These are phyloP conservation scores for Brassica hybrid DNA, from an alignment of 441 rosid genomes.

Conservation along the genomic window DNA sequence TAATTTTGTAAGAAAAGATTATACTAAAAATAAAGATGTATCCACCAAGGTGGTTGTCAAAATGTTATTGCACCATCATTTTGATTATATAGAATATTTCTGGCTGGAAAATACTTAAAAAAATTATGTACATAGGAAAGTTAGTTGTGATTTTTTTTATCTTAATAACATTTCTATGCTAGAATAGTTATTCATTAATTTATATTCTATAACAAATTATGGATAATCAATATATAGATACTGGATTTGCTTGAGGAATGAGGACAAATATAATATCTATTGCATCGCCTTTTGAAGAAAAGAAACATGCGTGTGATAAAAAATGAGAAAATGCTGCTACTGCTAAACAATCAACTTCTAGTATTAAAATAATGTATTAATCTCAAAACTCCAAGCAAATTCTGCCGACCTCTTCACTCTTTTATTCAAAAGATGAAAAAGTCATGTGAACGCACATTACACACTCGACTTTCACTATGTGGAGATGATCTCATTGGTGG, in stretches of 20 bases:
- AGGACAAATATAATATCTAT: background rate
- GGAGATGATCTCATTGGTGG: background rate
- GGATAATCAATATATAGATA: background rate
- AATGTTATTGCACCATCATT: background rate
- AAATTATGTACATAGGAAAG: no score
- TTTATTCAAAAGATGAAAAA: constrained; percentile 3
- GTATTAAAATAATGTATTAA: background rate
- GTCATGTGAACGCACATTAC: background rate
- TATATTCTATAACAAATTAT: background rate
- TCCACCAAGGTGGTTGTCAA: background rate
- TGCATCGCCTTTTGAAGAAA: background rate
- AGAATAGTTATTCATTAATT: background rate
- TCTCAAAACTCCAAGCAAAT: background rate
- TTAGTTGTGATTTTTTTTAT: background rate
- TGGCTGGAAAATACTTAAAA: no score
- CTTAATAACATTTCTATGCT: background rate
- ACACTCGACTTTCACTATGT: background rate
- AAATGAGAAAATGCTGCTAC: background rate
- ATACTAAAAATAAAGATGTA: background rate
- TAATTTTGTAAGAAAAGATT: background rate
- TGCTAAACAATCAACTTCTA: background rate
- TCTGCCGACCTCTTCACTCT: constrained; percentile 3
- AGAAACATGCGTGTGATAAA: background rate
- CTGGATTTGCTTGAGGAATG: background rate
- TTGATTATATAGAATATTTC: background rate